Evolutionary conservation across 1,284 basidiomycete species (phyloP).

Genomic region (Heterobasidion annosum): DNA sequence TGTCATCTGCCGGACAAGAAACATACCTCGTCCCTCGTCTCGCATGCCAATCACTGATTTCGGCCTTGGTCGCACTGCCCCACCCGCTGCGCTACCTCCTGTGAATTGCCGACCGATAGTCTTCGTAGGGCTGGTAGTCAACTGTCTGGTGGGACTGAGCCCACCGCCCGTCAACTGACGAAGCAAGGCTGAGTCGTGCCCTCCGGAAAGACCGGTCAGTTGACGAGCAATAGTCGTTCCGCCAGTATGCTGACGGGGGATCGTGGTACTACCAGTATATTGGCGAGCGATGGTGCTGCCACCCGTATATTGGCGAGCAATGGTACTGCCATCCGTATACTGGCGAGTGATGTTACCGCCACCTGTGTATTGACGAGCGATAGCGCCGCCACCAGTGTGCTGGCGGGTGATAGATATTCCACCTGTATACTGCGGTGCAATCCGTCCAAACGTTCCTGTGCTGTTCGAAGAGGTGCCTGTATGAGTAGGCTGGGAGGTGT

Average conservation of each 20-base stretch:
- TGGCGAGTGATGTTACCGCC: conserved; percentile 28
- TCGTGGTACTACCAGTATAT: conserved; percentile 58
- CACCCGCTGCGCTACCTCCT: conserved; percentile 11
- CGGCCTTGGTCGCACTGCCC: conserved; percentile 17
- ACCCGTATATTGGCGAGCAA: conserved; percentile 30
- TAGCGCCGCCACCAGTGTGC: background rate
- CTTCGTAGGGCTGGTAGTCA: conserved; percentile 27
- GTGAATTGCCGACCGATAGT: conserved; percentile 9
- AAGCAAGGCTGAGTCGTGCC: conserved; percentile 34
- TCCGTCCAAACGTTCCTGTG: conserved; percentile 18
- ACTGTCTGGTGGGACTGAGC: conserved; percentile 48
- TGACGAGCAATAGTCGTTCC: conserved; percentile 67
- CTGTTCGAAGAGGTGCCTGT: conserved; percentile 39
- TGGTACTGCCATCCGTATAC: conserved; percentile 9
- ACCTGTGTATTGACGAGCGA: conserved; percentile 24
- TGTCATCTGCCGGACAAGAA: conserved; percentile 52
- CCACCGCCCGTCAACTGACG: conserved; percentile 61
- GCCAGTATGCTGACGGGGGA: conserved; percentile 63
- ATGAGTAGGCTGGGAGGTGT: conserved; percentile 24
- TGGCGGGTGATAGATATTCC: no score
- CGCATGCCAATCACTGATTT: conserved; percentile 26
- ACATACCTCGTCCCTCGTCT: conserved; percentile 32
- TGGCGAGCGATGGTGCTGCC: conserved; percentile 28
- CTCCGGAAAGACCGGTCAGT: conserved; percentile 52
- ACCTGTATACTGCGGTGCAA: conserved; percentile 22